phyloP scores from a whole-genome alignment of 1,139 yeast species.

The Yamadazyma dendronema region DNA sequence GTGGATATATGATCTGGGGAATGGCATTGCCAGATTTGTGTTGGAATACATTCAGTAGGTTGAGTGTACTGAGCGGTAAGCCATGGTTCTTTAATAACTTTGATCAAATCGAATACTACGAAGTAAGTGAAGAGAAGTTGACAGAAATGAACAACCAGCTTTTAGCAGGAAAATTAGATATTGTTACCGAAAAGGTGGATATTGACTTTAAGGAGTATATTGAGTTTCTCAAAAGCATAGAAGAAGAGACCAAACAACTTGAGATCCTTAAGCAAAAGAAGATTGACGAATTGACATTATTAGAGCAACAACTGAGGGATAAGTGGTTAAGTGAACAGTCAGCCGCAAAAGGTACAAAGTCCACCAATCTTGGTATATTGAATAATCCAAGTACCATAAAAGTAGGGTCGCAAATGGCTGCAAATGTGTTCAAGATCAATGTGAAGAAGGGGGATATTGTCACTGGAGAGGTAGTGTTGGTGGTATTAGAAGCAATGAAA shows the following conservation, averaged over 20 bases:
- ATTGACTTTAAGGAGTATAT: conserved; percentile 29
- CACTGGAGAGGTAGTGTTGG: conserved; percentile 27
- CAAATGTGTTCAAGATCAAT: conserved; percentile 20
- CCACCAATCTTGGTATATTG: conserved; percentile 16
- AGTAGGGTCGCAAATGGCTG: conserved; percentile 16
- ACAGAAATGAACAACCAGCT: conserved; percentile 22
- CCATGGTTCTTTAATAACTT: conserved; percentile 36
- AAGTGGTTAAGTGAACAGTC: conserved; percentile 28
- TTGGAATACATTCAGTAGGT: conserved; percentile 35
- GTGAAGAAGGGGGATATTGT: conserved; percentile 26
- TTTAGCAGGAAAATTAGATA: conserved; percentile 24
- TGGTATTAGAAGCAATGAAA: conserved; percentile 45
- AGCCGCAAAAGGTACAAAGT: conserved; percentile 19
- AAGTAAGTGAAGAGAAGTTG: conserved; percentile 28
- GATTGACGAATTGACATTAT: conserved; percentile 18
- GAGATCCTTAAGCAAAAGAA: conserved; percentile 19
- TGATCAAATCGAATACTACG: conserved; percentile 36
- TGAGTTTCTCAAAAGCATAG: conserved; percentile 22
- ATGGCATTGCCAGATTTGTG: conserved; percentile 33
- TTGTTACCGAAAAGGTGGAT: conserved; percentile 23
- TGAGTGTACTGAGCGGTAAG: conserved; percentile 16
- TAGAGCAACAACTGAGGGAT: conserved; percentile 20
- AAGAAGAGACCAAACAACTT: conserved; percentile 20
- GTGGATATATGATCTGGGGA: conserved; percentile 42
- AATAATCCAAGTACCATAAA: conserved; percentile 24